Evolutionary conservation across 2,329 filamentous ascomycete genomes (phyloP).

Genomic region (Neopestalotiopsis sp.): DNA sequence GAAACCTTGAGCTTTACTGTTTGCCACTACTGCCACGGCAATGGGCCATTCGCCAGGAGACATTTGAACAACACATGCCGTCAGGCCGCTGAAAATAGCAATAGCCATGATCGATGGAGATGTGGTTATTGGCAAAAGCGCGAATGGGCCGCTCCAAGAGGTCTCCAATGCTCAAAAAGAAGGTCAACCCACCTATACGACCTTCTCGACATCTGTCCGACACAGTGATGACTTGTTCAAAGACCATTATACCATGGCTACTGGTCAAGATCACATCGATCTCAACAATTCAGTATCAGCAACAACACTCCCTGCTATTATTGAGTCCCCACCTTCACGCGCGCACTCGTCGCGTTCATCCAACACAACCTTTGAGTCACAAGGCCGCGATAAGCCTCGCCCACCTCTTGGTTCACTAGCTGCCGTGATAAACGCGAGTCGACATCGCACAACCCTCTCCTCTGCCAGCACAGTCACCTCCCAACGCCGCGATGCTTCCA

Average conservation of each 20-base stretch:
- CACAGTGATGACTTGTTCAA: too few species aligned
- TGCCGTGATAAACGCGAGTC: too few species aligned
- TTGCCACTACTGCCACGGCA: neutral
- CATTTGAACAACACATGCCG: neutral
- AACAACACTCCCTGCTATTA: too few species aligned
- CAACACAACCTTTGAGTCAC: neutral
- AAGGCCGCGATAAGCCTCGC: neutral
- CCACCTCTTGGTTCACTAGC: too few species aligned
- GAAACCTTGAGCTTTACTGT: neutral
- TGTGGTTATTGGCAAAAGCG: neutral
- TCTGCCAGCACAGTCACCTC: neutral
- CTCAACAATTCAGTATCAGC: too few species aligned
- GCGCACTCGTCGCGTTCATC: neutral
- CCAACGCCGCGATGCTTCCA: neutral
- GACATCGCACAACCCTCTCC: neutral
- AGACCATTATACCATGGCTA: too few species aligned
- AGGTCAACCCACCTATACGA: too few species aligned
- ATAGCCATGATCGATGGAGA: neutral
- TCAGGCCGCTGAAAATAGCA: neutral
- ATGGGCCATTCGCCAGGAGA: neutral
- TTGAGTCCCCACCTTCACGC: neutral
- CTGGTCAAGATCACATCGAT: too few species aligned
- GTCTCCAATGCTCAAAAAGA: neutral
- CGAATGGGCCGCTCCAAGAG: neutral
- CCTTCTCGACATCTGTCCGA: too few species aligned